Base-by-base conservation (phyloP, 2,329 filamentous ascomycete genomes). In the Ceratocystis variospora region DNA sequence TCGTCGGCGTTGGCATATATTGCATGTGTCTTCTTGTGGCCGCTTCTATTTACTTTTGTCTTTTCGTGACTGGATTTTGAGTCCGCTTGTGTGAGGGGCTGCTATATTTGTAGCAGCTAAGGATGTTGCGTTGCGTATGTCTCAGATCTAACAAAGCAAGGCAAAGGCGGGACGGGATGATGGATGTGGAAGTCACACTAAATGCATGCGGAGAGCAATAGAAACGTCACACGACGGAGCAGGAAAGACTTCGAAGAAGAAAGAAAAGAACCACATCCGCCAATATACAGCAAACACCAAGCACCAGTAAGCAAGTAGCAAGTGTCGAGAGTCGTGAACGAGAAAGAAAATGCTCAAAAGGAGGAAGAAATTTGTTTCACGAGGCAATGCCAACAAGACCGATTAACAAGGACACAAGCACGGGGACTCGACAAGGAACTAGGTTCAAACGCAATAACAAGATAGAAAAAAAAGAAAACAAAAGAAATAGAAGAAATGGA, bases 381-480 rank as follows among this genome's bases (percentile, higher is more conserved):
- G 55, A 59, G 55, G 28, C 55, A 59, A 59, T 28, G 31, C 55
- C 55, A 41, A 33, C 28, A 59, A 37, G 55, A 17, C 55, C 55
- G 55, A 59, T 37, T 31, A 59, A 37, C 55, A 59, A 17, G 55
- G 55, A 59, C 55, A 53, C 48, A 53, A 37, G 55, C 55, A 59
- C 55, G 55, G 55, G 10, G 12, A 59, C 55, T 33, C 17, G 55
- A 59, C 55, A 59, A 59, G 55, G 55, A 59, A 59, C 55, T 8
- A 10, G 55, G 55, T 59, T 59, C 15, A 8, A 59, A 31, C 31
- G 22, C 25, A 59, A n/a, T 28, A 37, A 33, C 17, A 59, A 59
- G 28, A n/a, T n/a, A 12, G n/a, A 28, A 28, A 25, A 55, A 19
- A 55, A 19, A 25, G 28, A 19, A 55, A 17, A 7, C 50, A 28